Conservation (phyloP, 2,329 filamentous ascomycete genomes). For the Diaporthe vexans region DNA sequence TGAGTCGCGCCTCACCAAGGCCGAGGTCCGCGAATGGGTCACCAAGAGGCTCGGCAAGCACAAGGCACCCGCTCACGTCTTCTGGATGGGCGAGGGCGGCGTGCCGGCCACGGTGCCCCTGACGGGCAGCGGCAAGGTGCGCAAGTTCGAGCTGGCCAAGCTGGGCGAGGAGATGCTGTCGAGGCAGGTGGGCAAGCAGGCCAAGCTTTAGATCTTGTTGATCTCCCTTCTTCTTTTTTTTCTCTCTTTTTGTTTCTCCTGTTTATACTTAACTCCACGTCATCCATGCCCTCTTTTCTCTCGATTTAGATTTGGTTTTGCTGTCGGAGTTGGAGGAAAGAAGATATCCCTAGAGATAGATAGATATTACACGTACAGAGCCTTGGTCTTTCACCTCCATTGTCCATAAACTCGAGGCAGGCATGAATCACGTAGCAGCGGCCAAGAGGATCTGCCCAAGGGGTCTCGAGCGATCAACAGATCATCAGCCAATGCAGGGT, state of each 20-base stretch:
- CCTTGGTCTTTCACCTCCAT: neutral
- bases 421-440: neutral
- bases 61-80: slow-evolving; percentile 80
- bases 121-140: slow-evolving; percentile 80
- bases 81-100: slow-evolving; percentile 77
- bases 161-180: slow-evolving; percentile 68
- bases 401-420: neutral
- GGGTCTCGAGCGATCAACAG: slow-evolving; percentile 28
- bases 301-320: slow-evolving; percentile 6
- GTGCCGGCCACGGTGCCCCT: slow-evolving; percentile 70
- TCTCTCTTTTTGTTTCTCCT: neutral
- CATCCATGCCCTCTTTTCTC: neutral
- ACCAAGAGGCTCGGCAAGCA: slow-evolving; percentile 72
- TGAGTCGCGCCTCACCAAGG: slow-evolving; percentile 58
- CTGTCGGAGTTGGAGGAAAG: neutral
- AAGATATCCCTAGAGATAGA: slow-evolving; percentile 29
- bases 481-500: neutral
- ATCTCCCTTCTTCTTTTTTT: no score
- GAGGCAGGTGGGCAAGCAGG: slow-evolving; percentile 58
- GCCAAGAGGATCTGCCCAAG: neutral
- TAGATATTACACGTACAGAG: neutral
- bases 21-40: slow-evolving; percentile 74
- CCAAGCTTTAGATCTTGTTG: slow-evolving; percentile 57
- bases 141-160: slow-evolving; percentile 75
- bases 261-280: neutral